These are phyloP conservation scores for Verticillium nubilum DNA, from an alignment of 2,329 filamentous ascomycete genomes.

Conservation along the genomic window DNA sequence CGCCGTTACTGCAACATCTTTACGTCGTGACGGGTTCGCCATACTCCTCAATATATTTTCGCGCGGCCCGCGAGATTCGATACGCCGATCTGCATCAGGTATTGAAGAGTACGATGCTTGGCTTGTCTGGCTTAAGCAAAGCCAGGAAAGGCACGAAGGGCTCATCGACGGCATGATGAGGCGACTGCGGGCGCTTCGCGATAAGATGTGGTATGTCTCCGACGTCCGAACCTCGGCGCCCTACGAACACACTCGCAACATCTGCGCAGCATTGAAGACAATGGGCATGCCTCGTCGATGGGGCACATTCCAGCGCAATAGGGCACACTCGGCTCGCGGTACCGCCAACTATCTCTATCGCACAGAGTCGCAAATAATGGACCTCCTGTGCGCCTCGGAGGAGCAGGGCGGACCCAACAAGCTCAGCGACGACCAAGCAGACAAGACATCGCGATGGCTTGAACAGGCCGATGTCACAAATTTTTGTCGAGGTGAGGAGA, in stretches of 20 bases:
- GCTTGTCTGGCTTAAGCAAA: constrained; percentile 79
- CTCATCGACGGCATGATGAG: constrained; percentile 71
- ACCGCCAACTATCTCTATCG: constrained; percentile 66
- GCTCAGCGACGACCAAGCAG: constrained; percentile 89
- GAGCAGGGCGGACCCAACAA: constrained; percentile 92
- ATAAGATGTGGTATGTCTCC: constrained; percentile 99
- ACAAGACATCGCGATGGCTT: constrained; percentile 79
- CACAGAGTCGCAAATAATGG: constrained; percentile 79
- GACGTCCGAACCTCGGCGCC: constrained; percentile 86
- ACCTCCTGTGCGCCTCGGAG: constrained; percentile 75
- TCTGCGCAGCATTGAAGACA: constrained; percentile 81
- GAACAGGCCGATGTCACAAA: constrained; percentile 79
- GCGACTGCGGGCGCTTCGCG: constrained; percentile 68
- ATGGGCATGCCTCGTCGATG: constrained; percentile 69
- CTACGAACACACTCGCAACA: constrained; percentile 81
- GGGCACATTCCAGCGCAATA: constrained; percentile 42
- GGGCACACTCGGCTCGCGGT: constrained; percentile 22
- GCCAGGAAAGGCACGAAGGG: constrained; percentile 70
- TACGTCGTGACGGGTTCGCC: constrained; percentile 64
- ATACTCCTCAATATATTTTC: constrained; percentile 70
- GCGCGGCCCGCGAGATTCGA: constrained; percentile 63
- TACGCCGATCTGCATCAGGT: constrained; percentile 63
- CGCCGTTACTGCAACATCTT: constrained; percentile 51
- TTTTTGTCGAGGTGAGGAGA: constrained; percentile 89
- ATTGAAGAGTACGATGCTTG: constrained; percentile 76